Evolutionary conservation across 768 basidiomycete species (phyloP).

Genomic region (Suillus occidentalis): DNA sequence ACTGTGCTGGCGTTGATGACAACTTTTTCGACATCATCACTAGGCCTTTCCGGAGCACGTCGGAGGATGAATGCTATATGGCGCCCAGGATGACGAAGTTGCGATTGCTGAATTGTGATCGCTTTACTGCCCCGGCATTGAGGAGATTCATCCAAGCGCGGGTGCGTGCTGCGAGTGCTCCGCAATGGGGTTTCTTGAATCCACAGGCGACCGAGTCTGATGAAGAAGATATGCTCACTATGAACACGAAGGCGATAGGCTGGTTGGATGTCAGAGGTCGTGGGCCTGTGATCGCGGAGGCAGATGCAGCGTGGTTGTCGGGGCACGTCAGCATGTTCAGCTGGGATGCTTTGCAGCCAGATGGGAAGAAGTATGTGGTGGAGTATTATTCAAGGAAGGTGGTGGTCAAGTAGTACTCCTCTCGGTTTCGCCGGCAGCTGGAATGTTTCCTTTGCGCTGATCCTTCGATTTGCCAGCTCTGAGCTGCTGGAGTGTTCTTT

Average conservation of each 20-base stretch:
- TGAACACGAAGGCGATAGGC: too few species aligned
- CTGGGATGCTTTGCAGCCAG: constrained; percentile 4
- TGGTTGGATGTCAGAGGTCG: not conserved
- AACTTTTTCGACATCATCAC: not conserved
- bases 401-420: not conserved
- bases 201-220: too few species aligned
- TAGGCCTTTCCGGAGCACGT: not conserved
- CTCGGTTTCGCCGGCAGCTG: too few species aligned
- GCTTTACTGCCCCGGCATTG: not conserved
- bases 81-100: not conserved
- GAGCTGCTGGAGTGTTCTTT: too few species aligned
- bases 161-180: not conserved
- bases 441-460: too few species aligned
- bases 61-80: not conserved
- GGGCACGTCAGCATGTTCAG: not conserved
- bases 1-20: constrained; percentile 1
- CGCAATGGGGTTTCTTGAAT: not conserved
- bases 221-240: too few species aligned
- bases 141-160: not conserved
- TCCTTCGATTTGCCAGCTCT: too few species aligned
- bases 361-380: constrained; percentile 4
- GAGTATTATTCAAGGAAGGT: not conserved
- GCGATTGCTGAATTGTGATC: not conserved
- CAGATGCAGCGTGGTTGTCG: constrained; percentile 1
- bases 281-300: not conserved